Conservation (phyloP, 2,329 filamentous ascomycete species). For the Neocatenulostroma microsporum region DNA sequence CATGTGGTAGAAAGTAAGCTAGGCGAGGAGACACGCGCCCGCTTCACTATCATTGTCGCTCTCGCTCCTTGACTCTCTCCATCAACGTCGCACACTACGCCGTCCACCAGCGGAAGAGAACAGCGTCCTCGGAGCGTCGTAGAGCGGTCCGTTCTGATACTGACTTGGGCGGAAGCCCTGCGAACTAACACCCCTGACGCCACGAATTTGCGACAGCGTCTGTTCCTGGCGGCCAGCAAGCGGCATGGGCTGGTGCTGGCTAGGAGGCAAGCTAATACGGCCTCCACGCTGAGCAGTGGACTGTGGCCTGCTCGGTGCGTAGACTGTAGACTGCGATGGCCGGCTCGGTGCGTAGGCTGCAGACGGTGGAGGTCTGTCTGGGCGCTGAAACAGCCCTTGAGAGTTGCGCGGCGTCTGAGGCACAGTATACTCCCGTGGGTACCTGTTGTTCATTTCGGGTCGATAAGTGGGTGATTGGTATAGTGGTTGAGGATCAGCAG, state of each 20-base stretch:
- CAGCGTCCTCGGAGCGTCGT: conserved; percentile 7
- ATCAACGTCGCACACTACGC: conserved; percentile 19
- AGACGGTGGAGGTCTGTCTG: conserved; percentile 6
- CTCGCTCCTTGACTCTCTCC: no score
- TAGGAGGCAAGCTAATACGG: conserved; percentile 15
- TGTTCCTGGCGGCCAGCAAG: conserved; percentile 4
- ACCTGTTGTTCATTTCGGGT: neutral
- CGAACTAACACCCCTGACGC: conserved; percentile 18
- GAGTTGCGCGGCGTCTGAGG: conserved; percentile 10
- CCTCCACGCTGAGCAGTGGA: conserved; percentile 4
- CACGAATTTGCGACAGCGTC: conserved; percentile 19
- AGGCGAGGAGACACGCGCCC: no score
- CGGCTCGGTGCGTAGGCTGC: neutral
- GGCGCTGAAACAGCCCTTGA: conserved; percentile 12
- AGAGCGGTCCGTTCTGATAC: conserved; percentile 4
- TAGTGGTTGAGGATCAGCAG: conserved; percentile 1
- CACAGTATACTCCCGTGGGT: neutral
- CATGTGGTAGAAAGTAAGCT: no score
- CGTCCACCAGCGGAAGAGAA: conserved; percentile 14
- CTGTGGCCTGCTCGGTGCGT: neutral
- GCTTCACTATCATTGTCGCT: no score
- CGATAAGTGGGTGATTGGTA: neutral
- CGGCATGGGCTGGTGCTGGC: neutral
- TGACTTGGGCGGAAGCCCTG: conserved; percentile 5
- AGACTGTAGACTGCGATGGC: neutral